Base-by-base conservation (phyloP, 208 protist species). In the Crithidia expoeki region DNA sequence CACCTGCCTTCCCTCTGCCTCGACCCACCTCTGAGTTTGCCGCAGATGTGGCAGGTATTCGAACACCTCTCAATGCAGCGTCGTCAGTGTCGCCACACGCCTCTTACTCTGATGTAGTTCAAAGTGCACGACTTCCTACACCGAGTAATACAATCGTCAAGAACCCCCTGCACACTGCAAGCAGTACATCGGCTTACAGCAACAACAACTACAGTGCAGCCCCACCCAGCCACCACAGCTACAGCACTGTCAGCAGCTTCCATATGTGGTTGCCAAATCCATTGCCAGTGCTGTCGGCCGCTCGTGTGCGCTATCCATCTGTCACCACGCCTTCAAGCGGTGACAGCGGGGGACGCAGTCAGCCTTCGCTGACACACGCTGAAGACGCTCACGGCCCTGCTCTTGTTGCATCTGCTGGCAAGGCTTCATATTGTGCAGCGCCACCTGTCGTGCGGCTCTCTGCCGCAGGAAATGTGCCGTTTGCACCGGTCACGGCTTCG, bases 191-290 rank as follows among this genome's bases (percentile, higher is more conserved):
- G n/a, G n/a, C n/a, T n/a, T n/a, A n/a, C n/a, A n/a, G n/a, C n/a
- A n/a, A 50, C 47, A 30, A 44, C 40, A 4, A 21, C 16, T 28
- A n/a, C 6, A n/a, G 30, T 40, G 56, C n/a, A 23, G 33, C 19
- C 25, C 33, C 42, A 0, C 12, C 44, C 21, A 46, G 25, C 4
- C 17, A 51, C 28, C 63, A 57, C 44, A 67, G 72, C 50, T 40
- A 16, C 33, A 77, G 64, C 32, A 77, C 72, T 7, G 64, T 68
- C 11, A 67, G 72, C 62, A 77, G 72, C 46, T 77, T 77, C 32
- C 72, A 61, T 33, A 77, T 77, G 72, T 77, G 72, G 72, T 50
- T 70, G 33, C 72, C 72, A 2, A 28, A 34, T 1, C 51, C 72
- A 1, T 27, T 40, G 49, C 44, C 64, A 2, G 21, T 44, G 28